A percentile compares a stretch with the other conserved stretches of the same genome.
These are phyloP conservation scores for Ogataea methylovora DNA, from an alignment of 805 yeast genomes.

Conservation along the genomic window DNA sequence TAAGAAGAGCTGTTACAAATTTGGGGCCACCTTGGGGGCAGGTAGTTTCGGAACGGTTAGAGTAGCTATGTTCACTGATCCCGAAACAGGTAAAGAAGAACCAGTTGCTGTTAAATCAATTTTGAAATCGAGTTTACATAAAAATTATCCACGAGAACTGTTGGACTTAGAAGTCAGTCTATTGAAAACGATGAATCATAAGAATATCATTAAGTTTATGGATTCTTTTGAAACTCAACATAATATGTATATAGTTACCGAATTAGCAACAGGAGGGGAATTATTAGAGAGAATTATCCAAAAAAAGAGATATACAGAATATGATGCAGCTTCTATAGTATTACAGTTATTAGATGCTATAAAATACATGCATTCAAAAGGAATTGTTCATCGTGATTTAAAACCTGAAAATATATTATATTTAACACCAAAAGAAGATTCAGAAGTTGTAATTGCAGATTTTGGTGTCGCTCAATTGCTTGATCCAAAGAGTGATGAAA, in stretches of 20 bases:
- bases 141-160: conserved; percentile 49
- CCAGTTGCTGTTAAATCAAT: conserved; percentile 84
- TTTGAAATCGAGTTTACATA: conserved; percentile 69
- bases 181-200: conserved; percentile 58
- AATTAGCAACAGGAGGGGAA: conserved; percentile 90
- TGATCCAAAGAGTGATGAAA: conserved; percentile 4
- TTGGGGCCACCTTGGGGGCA: conserved; percentile 85
- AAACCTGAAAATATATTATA: conserved; percentile 73
- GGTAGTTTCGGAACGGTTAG: conserved; percentile 94
- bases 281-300: conserved; percentile 75
- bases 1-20: conserved; percentile 39
- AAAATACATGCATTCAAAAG: conserved; percentile 57
- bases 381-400: conserved; percentile 70
- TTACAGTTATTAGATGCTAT: conserved; percentile 67
- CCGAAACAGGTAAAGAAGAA: conserved; percentile 25
- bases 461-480: conserved; percentile 82
- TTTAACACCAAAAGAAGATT: conserved; percentile 40
- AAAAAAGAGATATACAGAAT: conserved; percentile 73
- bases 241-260: conserved; percentile 83
- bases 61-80: conserved; percentile 45
- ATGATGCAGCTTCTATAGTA: conserved; percentile 68
- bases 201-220: conserved; percentile 71
- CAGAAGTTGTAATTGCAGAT: conserved; percentile 77
- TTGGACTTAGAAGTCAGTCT: conserved; percentile 70
- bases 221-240: conserved; percentile 88